Conservation (phyloP, 139 green algal species). For the Tetraselmis chui region DNA sequence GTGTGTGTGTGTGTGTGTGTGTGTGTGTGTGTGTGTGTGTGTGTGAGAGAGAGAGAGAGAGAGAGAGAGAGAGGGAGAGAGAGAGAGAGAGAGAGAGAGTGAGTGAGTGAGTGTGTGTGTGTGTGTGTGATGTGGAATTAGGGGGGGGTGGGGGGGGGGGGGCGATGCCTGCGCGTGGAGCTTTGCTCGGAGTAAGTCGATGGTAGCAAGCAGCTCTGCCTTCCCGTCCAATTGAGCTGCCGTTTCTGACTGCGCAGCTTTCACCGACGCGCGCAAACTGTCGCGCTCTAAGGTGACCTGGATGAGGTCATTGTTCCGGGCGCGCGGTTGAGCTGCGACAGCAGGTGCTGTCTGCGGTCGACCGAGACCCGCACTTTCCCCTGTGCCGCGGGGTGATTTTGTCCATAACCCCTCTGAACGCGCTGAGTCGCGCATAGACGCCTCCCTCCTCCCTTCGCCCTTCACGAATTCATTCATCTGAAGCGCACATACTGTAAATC, state of each 20-base stretch:
- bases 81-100: no score
- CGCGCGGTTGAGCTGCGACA: no score
- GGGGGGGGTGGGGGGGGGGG: no score
- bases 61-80: no score
- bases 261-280: background rate
- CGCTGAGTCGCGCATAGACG: background rate
- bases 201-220: conserved; percentile 21
- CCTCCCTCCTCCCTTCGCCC: background rate
- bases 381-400: no score
- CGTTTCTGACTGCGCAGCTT: background rate
- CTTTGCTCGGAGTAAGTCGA: conserved; percentile 32
- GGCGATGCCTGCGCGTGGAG: conserved; percentile 7
- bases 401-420: no score
- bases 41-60: no score
- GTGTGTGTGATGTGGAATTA: no score
- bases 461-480: background rate
- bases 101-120: no score
- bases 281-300: background rate
- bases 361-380: background rate
- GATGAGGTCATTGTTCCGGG: background rate
- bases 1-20: no score
- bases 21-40: no score
- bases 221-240: background rate
- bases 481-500: no score
- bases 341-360: background rate